Evolutionary conservation across 2,329 filamentous ascomycete genomes (phyloP).

Genomic region (Aspergillus quadrilineatus): DNA sequence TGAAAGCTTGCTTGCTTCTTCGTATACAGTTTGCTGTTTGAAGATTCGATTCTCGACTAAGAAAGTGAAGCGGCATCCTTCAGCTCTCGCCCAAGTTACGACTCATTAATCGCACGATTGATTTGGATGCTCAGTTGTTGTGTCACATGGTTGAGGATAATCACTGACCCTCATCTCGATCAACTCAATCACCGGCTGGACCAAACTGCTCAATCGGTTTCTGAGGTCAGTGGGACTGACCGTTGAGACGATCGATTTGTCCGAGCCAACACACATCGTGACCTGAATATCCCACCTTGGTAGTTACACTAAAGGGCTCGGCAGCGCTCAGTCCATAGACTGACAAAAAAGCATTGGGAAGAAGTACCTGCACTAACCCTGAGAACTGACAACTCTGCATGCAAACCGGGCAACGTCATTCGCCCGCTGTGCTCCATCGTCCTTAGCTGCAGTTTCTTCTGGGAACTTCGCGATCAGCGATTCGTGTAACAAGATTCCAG

Average conservation of each 20-base stretch:
- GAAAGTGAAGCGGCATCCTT: slow-evolving; percentile 12
- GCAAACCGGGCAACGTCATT: slow-evolving; percentile 1
- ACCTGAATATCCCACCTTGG: no score
- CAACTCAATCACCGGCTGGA: neutral
- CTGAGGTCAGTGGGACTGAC: no score
- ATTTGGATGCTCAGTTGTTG: neutral
- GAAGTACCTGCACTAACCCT: slow-evolving; percentile 11
- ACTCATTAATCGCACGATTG: neutral
- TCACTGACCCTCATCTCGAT: neutral
- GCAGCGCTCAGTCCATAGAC: neutral
- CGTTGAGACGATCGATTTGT: neutral
- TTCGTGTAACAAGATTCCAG: slow-evolving; percentile 14
- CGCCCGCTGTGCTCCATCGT: slow-evolving; percentile 3
- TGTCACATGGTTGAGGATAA: neutral
- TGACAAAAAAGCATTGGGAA: neutral
- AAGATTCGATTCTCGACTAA: slow-evolving; percentile 4
- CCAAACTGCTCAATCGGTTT: neutral
- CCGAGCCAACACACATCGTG: no score
- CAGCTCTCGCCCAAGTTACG: slow-evolving; percentile 1
- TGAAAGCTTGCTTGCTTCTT: neutral
- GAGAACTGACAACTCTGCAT: slow-evolving; percentile 10
- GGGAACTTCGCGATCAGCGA: slow-evolving; percentile 8
- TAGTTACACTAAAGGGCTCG: neutral
- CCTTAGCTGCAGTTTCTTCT: slow-evolving; percentile 2
- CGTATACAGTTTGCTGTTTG: neutral